Base-by-base conservation (phyloP, 495 filamentous ascomycete genomes). In the Schizothecium vesticola region DNA sequence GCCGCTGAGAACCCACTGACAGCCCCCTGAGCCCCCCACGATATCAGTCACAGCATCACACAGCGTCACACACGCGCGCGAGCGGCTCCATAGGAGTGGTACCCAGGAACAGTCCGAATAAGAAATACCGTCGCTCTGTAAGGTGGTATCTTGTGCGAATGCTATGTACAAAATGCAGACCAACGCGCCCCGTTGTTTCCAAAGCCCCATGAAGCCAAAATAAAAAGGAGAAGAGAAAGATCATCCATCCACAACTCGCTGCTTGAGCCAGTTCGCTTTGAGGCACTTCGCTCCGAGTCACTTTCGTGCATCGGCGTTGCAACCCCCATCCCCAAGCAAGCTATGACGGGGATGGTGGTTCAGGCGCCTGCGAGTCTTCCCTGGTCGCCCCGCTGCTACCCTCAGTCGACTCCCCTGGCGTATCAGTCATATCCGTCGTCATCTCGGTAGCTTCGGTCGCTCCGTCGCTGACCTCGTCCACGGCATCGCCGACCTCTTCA, bases 381-480 rank as follows among this genome's bases (percentile, higher is more conserved):
- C 28, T 61, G 5, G 26, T 16, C 25, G 36, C 11, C 22, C 51
- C 55, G 26, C 36, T 25, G 61, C 61, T 51, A 1, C 24, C n/a
- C 12, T 21, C 43, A 8, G 9, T 23, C 22, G 63, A 65, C 19
- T 16, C 65, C 9, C 36, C 57, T 16, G 26, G 26, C 22, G 26
- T 58, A 13, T 22, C 31, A 0, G 13, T 24, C 36, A 16, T 29
- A 9, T 28, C 61, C 26, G 58, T 67, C 13, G 51, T 22, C 1
- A 26, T 33, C 51, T 24, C 61, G 28, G 21, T 60, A 16, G 3
- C 51, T 29, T 61, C 56, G 43, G 59, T 31, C 66, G n/a, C 66
- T 21, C 67, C 71, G 19, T 74, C 73, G 63, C 68, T 57, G 7
- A 70, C 71, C 25, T 75, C 74, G 9, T 72, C 73, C 6, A 71